Conservation (phyloP, 805 yeast genomes). For the Pichia exigua region DNA sequence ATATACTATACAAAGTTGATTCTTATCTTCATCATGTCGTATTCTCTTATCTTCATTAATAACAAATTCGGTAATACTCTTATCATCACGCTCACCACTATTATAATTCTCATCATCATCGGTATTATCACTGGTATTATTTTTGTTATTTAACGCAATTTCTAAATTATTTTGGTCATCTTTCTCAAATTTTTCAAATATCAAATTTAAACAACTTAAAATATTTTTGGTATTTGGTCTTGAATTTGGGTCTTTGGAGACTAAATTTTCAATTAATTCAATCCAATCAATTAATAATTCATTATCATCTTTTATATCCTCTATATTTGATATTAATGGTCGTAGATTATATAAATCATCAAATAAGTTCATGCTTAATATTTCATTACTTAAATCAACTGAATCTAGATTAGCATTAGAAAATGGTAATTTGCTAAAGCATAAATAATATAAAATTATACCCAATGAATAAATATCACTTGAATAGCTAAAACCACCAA, state of each 20-base stretch:
- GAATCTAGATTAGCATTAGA: constrained; percentile 17
- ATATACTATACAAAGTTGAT: not conserved
- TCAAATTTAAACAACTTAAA: constrained; percentile 18
- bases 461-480: constrained; percentile 83
- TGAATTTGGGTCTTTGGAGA: constrained; percentile 23
- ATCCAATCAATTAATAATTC: constrained; percentile 35
- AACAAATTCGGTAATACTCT: not conserved
- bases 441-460: constrained; percentile 66
- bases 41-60: not conserved
- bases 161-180: not conserved
- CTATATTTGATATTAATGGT: not conserved
- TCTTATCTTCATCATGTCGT: not conserved
- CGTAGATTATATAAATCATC: constrained; percentile 16
- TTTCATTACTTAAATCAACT: constrained; percentile 20
- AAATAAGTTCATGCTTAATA: constrained; percentile 17
- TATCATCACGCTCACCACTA: not conserved
- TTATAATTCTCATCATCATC: not conserved
- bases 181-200: constrained; percentile 7
- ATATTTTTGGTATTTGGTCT: constrained; percentile 41
- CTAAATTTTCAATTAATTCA: constrained; percentile 15
- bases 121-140: constrained; percentile 9
- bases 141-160: not conserved
- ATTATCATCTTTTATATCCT: not conserved
- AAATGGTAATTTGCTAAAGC: constrained; percentile 68
- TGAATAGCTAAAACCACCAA: constrained; percentile 55